Conservation (phyloP, 2,329 filamentous ascomycete genomes). For the Venturia asperata region DNA sequence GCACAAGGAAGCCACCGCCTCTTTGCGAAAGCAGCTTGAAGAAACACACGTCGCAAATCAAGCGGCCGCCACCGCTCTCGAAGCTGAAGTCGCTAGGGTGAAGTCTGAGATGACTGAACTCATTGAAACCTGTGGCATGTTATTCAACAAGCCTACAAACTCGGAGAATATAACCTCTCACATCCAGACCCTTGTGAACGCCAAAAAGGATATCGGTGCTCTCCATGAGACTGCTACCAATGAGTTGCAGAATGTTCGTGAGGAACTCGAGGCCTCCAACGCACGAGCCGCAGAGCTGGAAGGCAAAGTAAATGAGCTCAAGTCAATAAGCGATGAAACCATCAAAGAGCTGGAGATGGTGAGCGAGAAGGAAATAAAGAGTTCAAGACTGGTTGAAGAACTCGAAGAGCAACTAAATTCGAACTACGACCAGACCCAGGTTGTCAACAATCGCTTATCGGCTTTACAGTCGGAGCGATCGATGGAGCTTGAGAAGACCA, state of each 20-base stretch:
- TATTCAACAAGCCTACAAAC: constrained; percentile 53
- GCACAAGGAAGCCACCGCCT: constrained; percentile 29
- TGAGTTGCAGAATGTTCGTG: constrained; percentile 36
- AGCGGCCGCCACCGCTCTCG: constrained; percentile 38
- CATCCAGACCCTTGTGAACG: constrained; percentile 38
- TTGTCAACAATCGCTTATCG: constrained; percentile 77
- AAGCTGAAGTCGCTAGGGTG: constrained; percentile 53
- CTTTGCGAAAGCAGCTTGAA: constrained; percentile 30
- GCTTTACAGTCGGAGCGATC: constrained; percentile 47
- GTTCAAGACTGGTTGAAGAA: constrained; percentile 84
- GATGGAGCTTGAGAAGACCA: constrained; percentile 35
- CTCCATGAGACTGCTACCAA: constrained; percentile 38
- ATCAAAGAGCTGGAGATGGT: constrained; percentile 52
- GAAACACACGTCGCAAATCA: constrained; percentile 25
- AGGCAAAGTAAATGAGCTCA: constrained; percentile 39
- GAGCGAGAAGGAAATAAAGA: constrained; percentile 72
- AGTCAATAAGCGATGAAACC: constrained; percentile 46
- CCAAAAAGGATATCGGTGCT: constrained; percentile 38
- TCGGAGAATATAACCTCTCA: constrained; percentile 39
- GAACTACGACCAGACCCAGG: constrained; percentile 90
- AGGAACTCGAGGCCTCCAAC: constrained; percentile 37
- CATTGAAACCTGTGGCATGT: constrained; percentile 54
- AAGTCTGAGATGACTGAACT: constrained; percentile 54
- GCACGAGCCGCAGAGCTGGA: constrained; percentile 36
- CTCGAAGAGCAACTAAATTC: constrained; percentile 92